phyloP scores from a whole-genome alignment of 164 flowering plant genomes.

The Umbellularia californica region DNA sequence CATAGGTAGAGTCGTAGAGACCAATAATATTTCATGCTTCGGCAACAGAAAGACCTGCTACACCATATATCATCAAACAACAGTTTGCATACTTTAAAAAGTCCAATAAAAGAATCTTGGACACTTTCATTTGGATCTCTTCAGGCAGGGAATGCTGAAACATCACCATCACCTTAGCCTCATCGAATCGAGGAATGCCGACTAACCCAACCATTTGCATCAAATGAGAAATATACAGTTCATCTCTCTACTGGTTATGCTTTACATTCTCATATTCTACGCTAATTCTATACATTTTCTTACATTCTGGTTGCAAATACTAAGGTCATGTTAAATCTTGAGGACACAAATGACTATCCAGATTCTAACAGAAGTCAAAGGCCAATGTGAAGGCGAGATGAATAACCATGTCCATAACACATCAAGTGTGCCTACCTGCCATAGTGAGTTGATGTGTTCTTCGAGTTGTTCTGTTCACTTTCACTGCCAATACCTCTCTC shows the following conservation, averaged over 20 bases:
- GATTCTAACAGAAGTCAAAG: neutral
- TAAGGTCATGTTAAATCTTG: neutral
- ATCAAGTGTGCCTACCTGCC: slow-evolving; percentile 35
- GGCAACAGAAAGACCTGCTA: neutral
- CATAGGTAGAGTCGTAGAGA: neutral
- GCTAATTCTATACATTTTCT: neutral
- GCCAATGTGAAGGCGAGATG: neutral
- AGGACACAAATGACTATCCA: neutral
- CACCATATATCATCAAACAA: neutral
- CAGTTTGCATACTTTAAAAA: neutral
- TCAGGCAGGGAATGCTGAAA: too few species aligned
- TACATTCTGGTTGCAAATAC: neutral
- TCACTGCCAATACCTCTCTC: slow-evolving; percentile 29
- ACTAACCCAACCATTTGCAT: neutral
- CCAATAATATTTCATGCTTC: neutral
- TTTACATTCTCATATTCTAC: neutral
- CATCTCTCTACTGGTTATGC: neutral
- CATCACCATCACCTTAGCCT: neutral
- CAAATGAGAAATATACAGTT: neutral
- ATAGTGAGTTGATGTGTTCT: slow-evolving; percentile 34
- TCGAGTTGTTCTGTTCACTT: slow-evolving; percentile 24
- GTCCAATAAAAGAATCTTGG: neutral
- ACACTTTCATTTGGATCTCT: neutral
- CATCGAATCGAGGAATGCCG: neutral
- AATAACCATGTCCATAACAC: neutral